Evolutionary conservation across 2,329 filamentous ascomycete genomes (phyloP).

Genomic region (Daldinia sp.): DNA sequence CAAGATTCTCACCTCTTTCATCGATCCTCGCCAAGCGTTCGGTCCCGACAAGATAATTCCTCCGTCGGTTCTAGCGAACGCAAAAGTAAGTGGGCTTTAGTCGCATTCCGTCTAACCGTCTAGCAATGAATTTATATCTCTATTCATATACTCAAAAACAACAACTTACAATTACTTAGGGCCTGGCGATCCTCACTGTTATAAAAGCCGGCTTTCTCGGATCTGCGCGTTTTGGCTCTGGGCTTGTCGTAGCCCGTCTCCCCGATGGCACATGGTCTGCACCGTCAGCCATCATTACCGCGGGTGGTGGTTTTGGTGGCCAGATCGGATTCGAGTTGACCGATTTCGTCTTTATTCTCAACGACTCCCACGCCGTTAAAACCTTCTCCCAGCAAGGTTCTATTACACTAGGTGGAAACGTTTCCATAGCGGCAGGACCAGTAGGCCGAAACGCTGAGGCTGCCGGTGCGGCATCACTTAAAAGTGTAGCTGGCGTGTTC

Average conservation of each 20-base stretch:
- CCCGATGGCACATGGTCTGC: conserved; percentile 84
- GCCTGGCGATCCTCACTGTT: conserved; percentile 86
- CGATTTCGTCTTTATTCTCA: conserved; percentile 98
- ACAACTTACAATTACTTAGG: conserved; percentile 57
- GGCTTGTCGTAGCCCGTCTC: conserved; percentile 83
- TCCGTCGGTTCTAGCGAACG: conserved; percentile 86
- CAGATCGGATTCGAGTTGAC: conserved; percentile 91
- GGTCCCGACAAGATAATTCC: conserved; percentile 98
- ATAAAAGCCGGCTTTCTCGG: conserved; percentile 90
- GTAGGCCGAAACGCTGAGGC: conserved; percentile 96
- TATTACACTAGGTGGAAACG: conserved; percentile 93
- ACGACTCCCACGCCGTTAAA: conserved; percentile 88
- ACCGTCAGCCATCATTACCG: conserved; percentile 82
- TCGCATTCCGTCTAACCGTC: conserved; percentile 6
- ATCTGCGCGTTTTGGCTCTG: conserved; percentile 83
- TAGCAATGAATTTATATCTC: conserved; percentile 21
- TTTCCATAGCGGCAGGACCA: conserved; percentile 93
- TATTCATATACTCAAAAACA: conserved; percentile 12
- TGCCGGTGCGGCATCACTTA: conserved; percentile 90
- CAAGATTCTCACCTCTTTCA: conserved; percentile 94
- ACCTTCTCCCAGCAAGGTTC: conserved; percentile 94
- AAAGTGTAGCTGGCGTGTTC: conserved; percentile 91
- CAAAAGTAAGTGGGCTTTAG: conserved; percentile 73
- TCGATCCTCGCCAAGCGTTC: conserved; percentile 93
- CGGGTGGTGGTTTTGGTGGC: conserved; percentile 84